Conservation (phyloP, 2,329 filamentous ascomycete genomes). For the Aspergillus puulaauensis region DNA sequence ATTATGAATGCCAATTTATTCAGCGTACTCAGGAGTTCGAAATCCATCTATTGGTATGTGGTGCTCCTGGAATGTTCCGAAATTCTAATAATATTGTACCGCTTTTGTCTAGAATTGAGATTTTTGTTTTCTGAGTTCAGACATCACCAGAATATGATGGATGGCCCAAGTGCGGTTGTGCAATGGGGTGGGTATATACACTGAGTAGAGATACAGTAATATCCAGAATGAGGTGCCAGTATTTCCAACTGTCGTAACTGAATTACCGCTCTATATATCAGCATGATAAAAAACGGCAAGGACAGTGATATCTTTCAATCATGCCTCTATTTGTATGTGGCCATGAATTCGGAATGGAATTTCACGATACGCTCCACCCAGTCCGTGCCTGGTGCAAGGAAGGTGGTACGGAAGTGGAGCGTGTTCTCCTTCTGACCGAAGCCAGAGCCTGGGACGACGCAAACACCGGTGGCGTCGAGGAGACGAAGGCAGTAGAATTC, state of each 20-base stretch:
- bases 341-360: slow-evolving; percentile 91
- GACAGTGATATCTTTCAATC: not conserved
- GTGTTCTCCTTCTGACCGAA: slow-evolving; percentile 93
- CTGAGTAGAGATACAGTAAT: slow-evolving; percentile 2
- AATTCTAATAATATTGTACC: not conserved
- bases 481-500: slow-evolving; percentile 93
- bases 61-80: not conserved
- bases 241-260: not conserved
- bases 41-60: not conserved
- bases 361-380: slow-evolving; percentile 85
- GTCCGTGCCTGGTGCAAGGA: slow-evolving; percentile 91
- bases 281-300: not conserved
- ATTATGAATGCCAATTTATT: no score
- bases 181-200: slow-evolving; percentile 4
- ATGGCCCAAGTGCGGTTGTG: not conserved
- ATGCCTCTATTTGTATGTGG: slow-evolving; percentile 59
- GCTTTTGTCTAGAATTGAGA: no score
- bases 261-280: not conserved
- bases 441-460: slow-evolving; percentile 85
- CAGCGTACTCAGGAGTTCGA: not conserved
- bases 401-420: slow-evolving; percentile 93
- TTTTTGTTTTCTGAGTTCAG: no score
- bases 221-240: not conserved
- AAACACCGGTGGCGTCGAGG: slow-evolving; percentile 91
- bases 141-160: not conserved